Evolutionary conservation across 495 filamentous ascomycete genomes (phyloP), one percentile per base, ranked within the genome.

Genomic region (Podospora australis): DNA sequence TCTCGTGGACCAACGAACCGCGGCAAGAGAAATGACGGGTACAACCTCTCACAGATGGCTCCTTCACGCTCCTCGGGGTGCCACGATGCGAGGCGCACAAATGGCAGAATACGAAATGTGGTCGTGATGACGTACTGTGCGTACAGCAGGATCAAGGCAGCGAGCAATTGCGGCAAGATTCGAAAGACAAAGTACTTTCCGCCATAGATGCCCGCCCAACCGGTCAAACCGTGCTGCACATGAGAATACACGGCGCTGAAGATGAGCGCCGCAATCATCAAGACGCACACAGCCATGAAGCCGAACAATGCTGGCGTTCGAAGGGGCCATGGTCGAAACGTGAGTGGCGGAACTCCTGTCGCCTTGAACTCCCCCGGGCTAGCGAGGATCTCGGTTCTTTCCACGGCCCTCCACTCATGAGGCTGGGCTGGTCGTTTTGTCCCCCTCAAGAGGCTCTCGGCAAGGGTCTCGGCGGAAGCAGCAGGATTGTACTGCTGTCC

Each of bases 161-260:
- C 87, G n/a, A 92, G 51, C 1, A 94, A 69, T 48, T 87, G 87
- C 3, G 90, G 90, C 6, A 96, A 62, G 58, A 90, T 88, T 49
- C 87, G 77, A 60, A 94, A 86, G 44, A 95, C 67, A 63, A 95
- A 95, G 60, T 94, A 96, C n/a, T 80, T 77, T 7, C 70, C 68
- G 20, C 80, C 83, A 41, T 82, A 81, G 39, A 83, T 81, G 45
- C 73, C 72, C 17, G 63, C 64, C 63, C 88, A 96, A 8, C 69
- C 56, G 64, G 78, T 79, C 5, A 95, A 60, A 0, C 90, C 87
- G 7, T 72, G 54, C 45, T 84, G 75, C 4, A 67, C 57, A 19
- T 72, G 67, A 3, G 88, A 89, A 66, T 77, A 91, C 19, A 87
- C 70, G 45, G 86, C 89, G 61, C 77, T 83, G 59, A 90, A 84